Base-by-base conservation (phyloP, 257 asterid genomes). In the Lycium ferocissimum region DNA sequence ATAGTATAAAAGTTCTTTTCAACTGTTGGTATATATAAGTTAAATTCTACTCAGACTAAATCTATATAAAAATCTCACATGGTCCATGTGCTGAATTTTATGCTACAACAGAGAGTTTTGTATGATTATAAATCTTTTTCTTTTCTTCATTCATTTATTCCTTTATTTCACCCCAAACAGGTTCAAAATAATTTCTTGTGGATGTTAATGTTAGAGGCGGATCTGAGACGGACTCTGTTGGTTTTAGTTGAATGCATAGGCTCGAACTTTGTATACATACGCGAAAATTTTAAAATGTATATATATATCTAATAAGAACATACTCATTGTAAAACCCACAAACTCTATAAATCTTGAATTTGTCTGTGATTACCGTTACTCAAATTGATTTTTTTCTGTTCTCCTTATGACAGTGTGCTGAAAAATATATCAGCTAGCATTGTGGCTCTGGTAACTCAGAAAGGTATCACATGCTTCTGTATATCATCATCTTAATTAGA, bases 401-500 rank as follows among this genome's bases (percentile, higher is more conserved):
- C 3, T 35, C 4, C 11, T n/a, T 72, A 40, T 83, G 70, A 8
- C 86, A 92, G 96, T 70, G 98, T 93, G 76, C 79, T 93, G 90
- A 86, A 87, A 76, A 92, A 92, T 92, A 85, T 94, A 87, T 94
- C 98, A 6, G 85, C 84, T 10, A 94, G 93, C 92, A 89, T 94
- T 61, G 92, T 94, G 87, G 95, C 98, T 18, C 84, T 94, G 17
- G 95, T 92, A 70, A 91, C 92, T 58, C 88, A 89, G 81, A 90
- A 93, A 89, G 98, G 98, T 93, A 89, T 53, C 13, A 53, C 2
- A 62, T 15, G 13, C 2, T 49, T 35, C 0, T 56, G 18, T 54
- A 37, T 38, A 80, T 57, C 13, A 70, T 14, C 43, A 13, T 47
- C 3, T 75, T 75, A 3, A 37, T n/a, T 75, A 75, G 62, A 13